These are phyloP conservation scores for Talaromyces atroroseus DNA, from an alignment of 2,329 filamentous ascomycete species.

Conservation along the genomic window DNA sequence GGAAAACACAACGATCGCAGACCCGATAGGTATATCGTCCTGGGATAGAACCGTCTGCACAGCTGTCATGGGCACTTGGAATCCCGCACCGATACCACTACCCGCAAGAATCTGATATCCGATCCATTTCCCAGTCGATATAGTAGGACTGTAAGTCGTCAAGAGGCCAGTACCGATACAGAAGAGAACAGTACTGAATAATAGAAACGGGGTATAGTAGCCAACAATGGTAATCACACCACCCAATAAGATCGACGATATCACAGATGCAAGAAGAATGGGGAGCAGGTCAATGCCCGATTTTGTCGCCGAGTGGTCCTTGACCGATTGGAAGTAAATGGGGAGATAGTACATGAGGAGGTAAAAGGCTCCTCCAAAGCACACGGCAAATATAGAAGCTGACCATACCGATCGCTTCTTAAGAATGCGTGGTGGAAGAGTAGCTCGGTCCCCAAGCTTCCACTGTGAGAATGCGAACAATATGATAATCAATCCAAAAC, in stretches of 20 bases:
- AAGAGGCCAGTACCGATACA: constrained; percentile 17
- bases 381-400: constrained; percentile 32
- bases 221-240: constrained; percentile 22
- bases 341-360: constrained; percentile 43
- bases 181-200: constrained; percentile 21
- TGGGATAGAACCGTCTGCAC: constrained; percentile 21
- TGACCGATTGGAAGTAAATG: constrained; percentile 44
- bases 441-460: constrained; percentile 36
- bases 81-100: constrained; percentile 19
- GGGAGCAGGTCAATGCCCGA: constrained; percentile 42
- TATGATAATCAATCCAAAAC: constrained; percentile 34
- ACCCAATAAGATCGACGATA: constrained; percentile 26
- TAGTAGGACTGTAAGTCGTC: constrained; percentile 16
- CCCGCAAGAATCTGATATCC: constrained; percentile 29
- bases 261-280: constrained; percentile 30
- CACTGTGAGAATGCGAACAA: constrained; percentile 33
- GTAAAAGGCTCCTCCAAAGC: constrained; percentile 32
- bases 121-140: constrained; percentile 22
- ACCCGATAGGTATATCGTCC: constrained; percentile 23
- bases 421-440: constrained; percentile 35
- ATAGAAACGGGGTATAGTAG: constrained; percentile 23
- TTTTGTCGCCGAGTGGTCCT: constrained; percentile 25
- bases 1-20: constrained; percentile 24
- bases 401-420: constrained; percentile 32
- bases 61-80: constrained; percentile 23